Evolutionary conservation across 2,329 filamentous ascomycete genomes (phyloP).

Genomic region (Ceratocystis colombiana): DNA sequence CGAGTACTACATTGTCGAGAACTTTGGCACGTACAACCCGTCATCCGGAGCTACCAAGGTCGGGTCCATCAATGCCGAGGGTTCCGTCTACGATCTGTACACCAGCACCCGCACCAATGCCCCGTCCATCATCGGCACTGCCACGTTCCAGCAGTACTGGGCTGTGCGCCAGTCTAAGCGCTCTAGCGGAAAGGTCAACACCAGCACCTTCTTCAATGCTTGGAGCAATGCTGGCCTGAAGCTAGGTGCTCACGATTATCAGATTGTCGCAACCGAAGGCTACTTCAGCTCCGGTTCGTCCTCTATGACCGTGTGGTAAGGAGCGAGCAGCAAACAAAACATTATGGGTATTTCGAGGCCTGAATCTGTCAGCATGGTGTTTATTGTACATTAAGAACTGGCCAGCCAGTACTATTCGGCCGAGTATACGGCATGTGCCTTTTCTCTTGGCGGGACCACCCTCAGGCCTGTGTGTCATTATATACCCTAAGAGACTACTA

Average conservation of each 20-base stretch:
- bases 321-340: neutral
- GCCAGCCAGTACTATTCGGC: neutral
- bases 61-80: constrained; percentile 34
- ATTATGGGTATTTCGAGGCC: neutral
- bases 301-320: constrained; percentile 37
- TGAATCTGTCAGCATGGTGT: neutral
- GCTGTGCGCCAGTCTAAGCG: constrained; percentile 42
- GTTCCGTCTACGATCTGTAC: constrained; percentile 35
- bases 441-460: neutral
- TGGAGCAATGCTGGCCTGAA: constrained; percentile 42
- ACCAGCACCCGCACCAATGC: constrained; percentile 34
- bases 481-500: neutral
- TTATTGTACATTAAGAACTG: neutral
- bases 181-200: constrained; percentile 41
- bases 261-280: constrained; percentile 47
- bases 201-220: constrained; percentile 43
- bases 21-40: constrained; percentile 34
- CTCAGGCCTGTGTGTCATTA: neutral
- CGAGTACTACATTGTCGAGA: constrained; percentile 36
- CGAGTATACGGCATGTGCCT: neutral
- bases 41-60: constrained; percentile 31
- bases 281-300: constrained; percentile 42
- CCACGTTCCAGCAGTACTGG: constrained; percentile 46
- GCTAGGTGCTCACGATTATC: constrained; percentile 43
- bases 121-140: constrained; percentile 42